Evolutionary conservation across 768 basidiomycete genomes (phyloP), one percentile per base, ranked within the genome.

Genomic region (Kondoa subrosea): DNA sequence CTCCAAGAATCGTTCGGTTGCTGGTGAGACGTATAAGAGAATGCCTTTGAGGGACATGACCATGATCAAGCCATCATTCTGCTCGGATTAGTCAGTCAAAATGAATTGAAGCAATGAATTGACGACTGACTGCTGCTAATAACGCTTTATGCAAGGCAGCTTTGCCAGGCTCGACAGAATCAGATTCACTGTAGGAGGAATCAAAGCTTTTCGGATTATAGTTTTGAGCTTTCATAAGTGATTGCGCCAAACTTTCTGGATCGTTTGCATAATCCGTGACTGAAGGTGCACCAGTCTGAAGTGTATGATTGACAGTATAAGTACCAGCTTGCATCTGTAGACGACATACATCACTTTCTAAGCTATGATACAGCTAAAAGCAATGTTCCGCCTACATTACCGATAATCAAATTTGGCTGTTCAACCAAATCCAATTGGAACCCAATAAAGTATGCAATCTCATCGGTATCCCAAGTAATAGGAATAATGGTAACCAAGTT

Each of bases 351-450:
- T 26, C 8, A 50, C n/a, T n/a, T n/a, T n/a, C 31, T 4, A 59
- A 30, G 25, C 26, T 26, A 25, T 4, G n/a, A 25, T 4, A 25
- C 4, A 8, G 58, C 58, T 30, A 59, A 30, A 30, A 4, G 8
- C 26, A 30, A 8, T 14, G 72, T 14, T 30, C 15, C 4, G 25
- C 82, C 78, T 65, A 91, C 81, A 75, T 85, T 88, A 71, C 87
- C 82, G 65, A 91, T 78, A 69, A 95, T 91, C 1, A 83, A 83
- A 71, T 84, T 84, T 1, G 90, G 91, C 78, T 92, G 90, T 73
- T 87, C 84, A 21, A 85, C 85, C 62, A 99, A 80, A 77, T 96
- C 90, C 66, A 95, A 87, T 78, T 99, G 91, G 80, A 99, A 97
- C 0, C 95, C 95, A 64, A 99, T 86, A 73, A 89, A 87, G 75